Evolutionary conservation across 768 basidiomycete genomes (phyloP), one percentile per base, ranked within the genome.

Genomic region (Nidularia sp.): DNA sequence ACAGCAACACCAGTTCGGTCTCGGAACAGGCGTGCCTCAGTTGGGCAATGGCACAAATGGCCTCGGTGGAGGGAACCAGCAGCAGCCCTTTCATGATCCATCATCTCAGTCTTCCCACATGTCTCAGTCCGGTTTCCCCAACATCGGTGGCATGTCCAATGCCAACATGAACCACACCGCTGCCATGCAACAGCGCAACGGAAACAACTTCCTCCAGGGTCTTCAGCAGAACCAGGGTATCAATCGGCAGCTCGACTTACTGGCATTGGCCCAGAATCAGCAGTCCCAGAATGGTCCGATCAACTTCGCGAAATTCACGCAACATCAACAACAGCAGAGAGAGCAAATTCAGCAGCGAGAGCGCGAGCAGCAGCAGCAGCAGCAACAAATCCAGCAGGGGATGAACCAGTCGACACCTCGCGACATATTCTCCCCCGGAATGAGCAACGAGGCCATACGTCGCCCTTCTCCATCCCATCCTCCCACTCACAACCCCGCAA

Each of bases 401-500:
- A 64, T 74, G 55, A 74, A 69, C 52, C 78, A 74, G 53, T 48
- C 66, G 0, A 56, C 70, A 18, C 58, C 70, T 6, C 55, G 66
- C 18, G 81, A 82, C 51, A 72, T 79, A 57, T 82, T 83, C 61
- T 59, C 79, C 6, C 67, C 78, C n/a, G 70, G 68, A 25, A 71
- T 79, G 66, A 49, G 65, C 31, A 65, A 68, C 56, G 76, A 79
- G 29, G 72, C 69, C 29, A 70, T 83, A 60, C 75, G 77, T 34
- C 79, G 76, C 7, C 70, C 76, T 4, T 31, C 83, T 78, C 13
- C 68, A 53, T 70, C 73, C n/a, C 71, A 75, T 64, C 58, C 67
- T 58, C 58, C 66, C 13, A 63, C 60, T 42, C 60, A 60, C 51
- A 52, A 60, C 32, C 60, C 64, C 29, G 57, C 43, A 39, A 57